Base-by-base conservation (phyloP, 306 rosid species). In the Pterocarpus santalinus region DNA sequence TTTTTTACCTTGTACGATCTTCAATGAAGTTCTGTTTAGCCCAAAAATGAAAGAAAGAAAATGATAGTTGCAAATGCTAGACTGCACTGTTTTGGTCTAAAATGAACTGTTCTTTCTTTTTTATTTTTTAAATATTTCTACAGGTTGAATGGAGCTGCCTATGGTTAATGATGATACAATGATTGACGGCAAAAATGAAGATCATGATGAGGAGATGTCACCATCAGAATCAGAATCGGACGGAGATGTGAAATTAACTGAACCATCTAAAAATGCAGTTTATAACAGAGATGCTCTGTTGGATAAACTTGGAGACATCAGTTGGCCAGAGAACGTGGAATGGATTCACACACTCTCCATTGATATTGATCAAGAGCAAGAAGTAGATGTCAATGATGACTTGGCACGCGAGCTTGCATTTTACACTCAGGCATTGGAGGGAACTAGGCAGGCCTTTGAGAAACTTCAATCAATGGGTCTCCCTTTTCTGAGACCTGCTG, bases 361-460 rank as follows among this genome's bases (percentile, higher is more conserved):
- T 69, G 97, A 92, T 67, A 62, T 92, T 66, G 90, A 91, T 67
- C 98, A 90, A 83, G 97, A 86, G 85, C 89, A 89, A 72, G 85
- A 85, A 65, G 97, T 92, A 83, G 97, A 94, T 64, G 94, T 91
- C 73, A 91, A 94, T 68, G 98, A 94, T 82, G 98, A 94, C 84
- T 87, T 94, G 73, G 88, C 87, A 3, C 87, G 98, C 7, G 98
- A 94, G 88, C 94, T 91, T 52, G 89, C 97, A 0, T 92, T 94
- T 71, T 91, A 91, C 75, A 91, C 91, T 1, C 98, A 94, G 82
- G 97, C 98, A 60, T 72, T 94, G 83, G 93, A 91, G 72, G 97
- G 98, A 61, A 88, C 97, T 15, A 90, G 86, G 80, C 86, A 86
- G 78, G 97, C 98, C 7, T 90, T 86, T 30, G 97, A 86, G 82